Conservation (phyloP, 2,329 filamentous ascomycete species). For the Nemania sp. region DNA sequence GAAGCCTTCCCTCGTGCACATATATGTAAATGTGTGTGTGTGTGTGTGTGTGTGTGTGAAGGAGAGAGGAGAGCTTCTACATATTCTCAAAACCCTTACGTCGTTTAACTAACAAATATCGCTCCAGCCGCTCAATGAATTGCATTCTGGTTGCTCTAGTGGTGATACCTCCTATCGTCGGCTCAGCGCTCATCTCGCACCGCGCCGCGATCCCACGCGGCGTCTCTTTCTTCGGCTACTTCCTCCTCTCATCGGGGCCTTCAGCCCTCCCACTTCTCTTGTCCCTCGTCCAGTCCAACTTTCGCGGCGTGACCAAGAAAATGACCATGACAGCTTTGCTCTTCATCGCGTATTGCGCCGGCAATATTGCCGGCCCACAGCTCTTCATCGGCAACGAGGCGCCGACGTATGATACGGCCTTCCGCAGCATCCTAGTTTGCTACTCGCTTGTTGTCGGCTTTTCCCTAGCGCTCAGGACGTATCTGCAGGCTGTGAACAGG, state of each 20-base stretch:
- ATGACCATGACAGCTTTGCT: conserved; percentile 68
- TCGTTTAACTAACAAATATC: background rate
- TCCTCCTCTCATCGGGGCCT: conserved; percentile 66
- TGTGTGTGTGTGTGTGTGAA: too few species aligned
- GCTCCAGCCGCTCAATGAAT: conserved; percentile 57
- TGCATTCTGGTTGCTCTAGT: conserved; percentile 64
- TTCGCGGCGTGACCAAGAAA: conserved; percentile 69
- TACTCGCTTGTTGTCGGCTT: conserved; percentile 63
- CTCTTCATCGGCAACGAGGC: conserved; percentile 64
- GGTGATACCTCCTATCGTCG: conserved; percentile 64
- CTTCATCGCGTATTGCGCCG: conserved; percentile 67
- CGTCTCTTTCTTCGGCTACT: conserved; percentile 68
- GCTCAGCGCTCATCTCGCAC: conserved; percentile 65
- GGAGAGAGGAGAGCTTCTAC: background rate
- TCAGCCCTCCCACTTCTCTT: conserved; percentile 66
- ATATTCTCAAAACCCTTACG: background rate
- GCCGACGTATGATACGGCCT: conserved; percentile 65
- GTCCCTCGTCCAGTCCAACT: conserved; percentile 67
- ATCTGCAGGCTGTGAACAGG: conserved; percentile 61
- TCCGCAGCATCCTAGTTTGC: conserved; percentile 67
- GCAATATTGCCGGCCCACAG: conserved; percentile 68
- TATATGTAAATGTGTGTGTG: too few species aligned
- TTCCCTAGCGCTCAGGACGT: conserved; percentile 58
- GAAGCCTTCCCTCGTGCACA: too few species aligned
- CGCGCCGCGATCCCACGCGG: conserved; percentile 56